A percentile compares a stretch with the other conserved stretches of the same genome.
phyloP scores from a whole-genome alignment of 345 rosid genomes.

The Angophora floribunda region DNA sequence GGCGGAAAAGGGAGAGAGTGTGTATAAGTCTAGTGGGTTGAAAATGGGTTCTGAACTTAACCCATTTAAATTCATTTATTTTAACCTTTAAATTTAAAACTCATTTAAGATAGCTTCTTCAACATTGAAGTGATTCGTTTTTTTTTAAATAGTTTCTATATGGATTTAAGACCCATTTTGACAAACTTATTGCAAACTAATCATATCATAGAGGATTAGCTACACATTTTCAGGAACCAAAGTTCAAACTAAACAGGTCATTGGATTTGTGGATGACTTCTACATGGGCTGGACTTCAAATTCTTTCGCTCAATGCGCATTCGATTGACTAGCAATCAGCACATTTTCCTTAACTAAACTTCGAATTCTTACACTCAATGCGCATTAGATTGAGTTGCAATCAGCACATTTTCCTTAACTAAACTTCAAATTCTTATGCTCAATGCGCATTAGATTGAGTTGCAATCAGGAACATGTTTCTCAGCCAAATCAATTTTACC shows the following conservation, averaged over 20 bases:
- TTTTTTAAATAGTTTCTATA: no score
- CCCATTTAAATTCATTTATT: no score
- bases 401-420: not conserved
- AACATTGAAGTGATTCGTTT: no score
- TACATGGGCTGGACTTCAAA: not conserved
- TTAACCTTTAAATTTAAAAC: no score
- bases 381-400: not conserved
- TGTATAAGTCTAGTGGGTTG: no score
- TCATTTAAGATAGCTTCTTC: no score
- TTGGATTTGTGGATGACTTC: not conserved
- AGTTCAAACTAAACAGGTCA: not conserved
- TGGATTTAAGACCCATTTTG: no score
- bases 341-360: not conserved
- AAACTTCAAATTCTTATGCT: not conserved
- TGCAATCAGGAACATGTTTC: not conserved
- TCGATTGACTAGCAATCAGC: not conserved
- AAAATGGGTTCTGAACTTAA: no score
- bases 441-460: not conserved
- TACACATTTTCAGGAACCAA: not conserved
- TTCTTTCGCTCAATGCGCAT: not conserved
- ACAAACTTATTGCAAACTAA: not conserved
- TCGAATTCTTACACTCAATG: not conserved
- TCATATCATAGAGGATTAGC: not conserved
- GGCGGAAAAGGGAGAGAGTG: no score
- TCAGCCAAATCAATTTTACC: not conserved